Evolutionary conservation across 768 basidiomycete species (phyloP), one percentile per base, ranked within the genome.

Genomic region (Suillus subaureus): DNA sequence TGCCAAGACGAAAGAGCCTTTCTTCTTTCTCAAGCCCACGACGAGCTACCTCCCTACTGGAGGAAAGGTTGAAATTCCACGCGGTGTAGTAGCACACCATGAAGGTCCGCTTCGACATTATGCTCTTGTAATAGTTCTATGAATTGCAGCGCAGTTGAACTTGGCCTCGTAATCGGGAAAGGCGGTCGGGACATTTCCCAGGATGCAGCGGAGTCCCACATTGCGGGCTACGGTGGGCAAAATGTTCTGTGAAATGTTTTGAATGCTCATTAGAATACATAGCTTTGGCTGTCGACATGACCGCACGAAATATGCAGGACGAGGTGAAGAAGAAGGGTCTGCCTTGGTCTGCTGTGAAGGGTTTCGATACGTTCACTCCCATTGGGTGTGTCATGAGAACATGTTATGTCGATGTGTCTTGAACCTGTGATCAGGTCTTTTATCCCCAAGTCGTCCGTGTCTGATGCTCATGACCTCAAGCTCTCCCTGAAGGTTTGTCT

Each of bases 1-100:
- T 75, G 81, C 91, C 6, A 65, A 47, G 35, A 96, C 97, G 0
- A 92, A 89, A 75, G 96, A 98, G 74, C 97, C 97, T 0, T 98
- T 99, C 84, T 96, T 98, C 85, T 99, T 99, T 82, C 80, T 99
- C 33, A 99, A 99, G 79, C 97, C 97, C 9, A 99, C 97, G 6
- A 89, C 91, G 15, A 94, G 91, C 73, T 99, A 96, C 73, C 73
- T 98, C 28, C 72, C 81, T 26, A 87, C 87, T 18, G 93, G 92
- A 0, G 94, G 93, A 1, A 84, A 85, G 42, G 80, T 99, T 23
- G 93, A 98, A 79, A 91, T 98, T 42, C 97, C 97, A 0, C 78
- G 74, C 33, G 96, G 96, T 6, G 84, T 96, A 42, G 71, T 89
- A 4, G 90, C 91, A 26, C 97, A 99, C 70, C 90, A 99, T 74